phyloP scores from a whole-genome alignment of 139 green algal genomes.

The Zygnema cylindricum region DNA sequence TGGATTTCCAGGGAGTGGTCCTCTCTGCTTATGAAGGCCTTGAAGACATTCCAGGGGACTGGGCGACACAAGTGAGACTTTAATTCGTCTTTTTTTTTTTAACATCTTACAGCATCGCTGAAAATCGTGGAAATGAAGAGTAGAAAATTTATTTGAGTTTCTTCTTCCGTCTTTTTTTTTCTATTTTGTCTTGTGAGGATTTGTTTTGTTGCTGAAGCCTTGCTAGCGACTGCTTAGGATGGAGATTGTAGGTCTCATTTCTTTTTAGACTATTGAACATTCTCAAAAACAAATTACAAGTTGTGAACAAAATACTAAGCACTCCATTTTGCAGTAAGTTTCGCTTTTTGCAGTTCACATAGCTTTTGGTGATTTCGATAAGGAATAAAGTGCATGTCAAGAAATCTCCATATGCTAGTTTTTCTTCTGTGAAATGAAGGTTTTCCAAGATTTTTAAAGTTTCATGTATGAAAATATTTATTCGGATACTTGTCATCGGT shows the following conservation, averaged over 20 bases:
- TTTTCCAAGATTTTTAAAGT: background rate
- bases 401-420: background rate
- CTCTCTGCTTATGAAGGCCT: slow-evolving; percentile 1
- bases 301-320: too few species aligned
- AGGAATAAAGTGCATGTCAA: too few species aligned
- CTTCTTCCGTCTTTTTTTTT: background rate
- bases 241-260: too few species aligned
- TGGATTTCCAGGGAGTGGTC: background rate
- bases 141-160: background rate
- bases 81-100: background rate
- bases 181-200: background rate
- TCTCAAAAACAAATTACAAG: too few species aligned
- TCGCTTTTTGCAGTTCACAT: too few species aligned
- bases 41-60: slow-evolving; percentile 14
- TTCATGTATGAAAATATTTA: background rate
- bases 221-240: too few species aligned
- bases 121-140: background rate
- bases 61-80: slow-evolving; percentile 12
- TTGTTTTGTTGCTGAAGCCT: too few species aligned
- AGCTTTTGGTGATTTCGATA: too few species aligned
- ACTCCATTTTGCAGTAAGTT: too few species aligned
- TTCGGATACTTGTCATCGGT: background rate
- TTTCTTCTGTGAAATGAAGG: background rate
- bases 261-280: too few species aligned
- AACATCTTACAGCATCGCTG: background rate